Evolutionary conservation across 179 eudicot species (phyloP).

Genomic region (Silene vulgaris): DNA sequence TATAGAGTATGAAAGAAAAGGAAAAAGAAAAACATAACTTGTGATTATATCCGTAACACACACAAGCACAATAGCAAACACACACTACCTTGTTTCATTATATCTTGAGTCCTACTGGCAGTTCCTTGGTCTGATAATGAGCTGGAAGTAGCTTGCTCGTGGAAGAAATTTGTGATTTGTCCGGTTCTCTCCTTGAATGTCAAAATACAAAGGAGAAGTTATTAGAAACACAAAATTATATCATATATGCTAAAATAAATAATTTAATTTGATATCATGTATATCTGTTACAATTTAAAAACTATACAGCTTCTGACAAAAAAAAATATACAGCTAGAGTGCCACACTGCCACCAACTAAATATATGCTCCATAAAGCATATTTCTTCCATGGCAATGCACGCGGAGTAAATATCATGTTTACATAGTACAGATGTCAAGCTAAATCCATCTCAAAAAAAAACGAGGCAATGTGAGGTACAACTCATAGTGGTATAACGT

Average conservation of each 20-base stretch:
- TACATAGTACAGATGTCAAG: neutral
- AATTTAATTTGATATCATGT: neutral
- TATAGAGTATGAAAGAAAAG: neutral
- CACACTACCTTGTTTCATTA: constrained; percentile 24
- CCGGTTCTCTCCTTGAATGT: constrained; percentile 25
- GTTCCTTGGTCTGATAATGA: constrained; percentile 25
- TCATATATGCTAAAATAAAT: neutral
- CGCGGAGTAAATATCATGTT: neutral
- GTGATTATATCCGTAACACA: too few relatives aligned
- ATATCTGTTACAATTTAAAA: neutral
- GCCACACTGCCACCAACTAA: neutral
- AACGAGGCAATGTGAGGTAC: neutral
- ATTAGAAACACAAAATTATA: neutral
- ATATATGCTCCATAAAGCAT: neutral
- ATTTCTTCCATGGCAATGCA: constrained; percentile 1
- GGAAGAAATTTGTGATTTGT: constrained; percentile 21
- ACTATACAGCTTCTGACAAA: neutral
- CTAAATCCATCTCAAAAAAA: neutral
- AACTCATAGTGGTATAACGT: neutral
- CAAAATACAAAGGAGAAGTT: constrained; percentile 11
- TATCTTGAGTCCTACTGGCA: constrained; percentile 26
- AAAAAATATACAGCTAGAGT: too few relatives aligned
- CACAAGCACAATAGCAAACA: constrained; percentile 11
- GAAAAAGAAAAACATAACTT: constrained; percentile 14
- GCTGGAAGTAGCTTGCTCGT: constrained; percentile 26